A percentile compares a stretch with the other conserved stretches of the same genome.
Evolutionary conservation across 371 early-diverging fungal species (phyloP).

Genomic region (Entomophthora muscae): DNA sequence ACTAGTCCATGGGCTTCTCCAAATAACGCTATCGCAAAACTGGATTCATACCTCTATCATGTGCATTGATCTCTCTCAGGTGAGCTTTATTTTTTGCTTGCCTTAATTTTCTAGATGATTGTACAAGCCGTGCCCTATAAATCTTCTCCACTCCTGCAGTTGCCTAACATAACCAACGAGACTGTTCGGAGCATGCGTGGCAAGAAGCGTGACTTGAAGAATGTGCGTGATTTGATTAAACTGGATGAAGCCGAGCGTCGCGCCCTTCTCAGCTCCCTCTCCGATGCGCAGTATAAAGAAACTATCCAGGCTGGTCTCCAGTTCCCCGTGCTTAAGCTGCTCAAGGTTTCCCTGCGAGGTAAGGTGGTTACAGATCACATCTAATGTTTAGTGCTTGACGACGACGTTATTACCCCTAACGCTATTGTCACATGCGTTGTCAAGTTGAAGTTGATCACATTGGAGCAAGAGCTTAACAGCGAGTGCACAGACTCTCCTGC

Average conservation of each 20-base stretch:
- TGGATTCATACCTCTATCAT: constrained; percentile 43
- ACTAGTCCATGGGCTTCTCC: constrained; percentile 64
- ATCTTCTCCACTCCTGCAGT: constrained; percentile 60
- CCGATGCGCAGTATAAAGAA: constrained; percentile 40
- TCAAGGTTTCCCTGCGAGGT: not conserved
- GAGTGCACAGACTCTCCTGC: constrained; percentile 8
- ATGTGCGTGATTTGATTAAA: constrained; percentile 32
- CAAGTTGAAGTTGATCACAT: constrained; percentile 20
- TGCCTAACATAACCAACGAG: constrained; percentile 47
- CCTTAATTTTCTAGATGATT: constrained; percentile 30
- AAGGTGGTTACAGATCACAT: not conserved
- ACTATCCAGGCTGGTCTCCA: constrained; percentile 49
- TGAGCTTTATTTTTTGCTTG: constrained; percentile 10
- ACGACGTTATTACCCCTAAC: constrained; percentile 56
- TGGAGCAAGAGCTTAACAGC: constrained; percentile 15
- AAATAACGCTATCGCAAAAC: constrained; percentile 68
- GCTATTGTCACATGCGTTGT: constrained; percentile 61
- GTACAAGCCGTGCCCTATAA: constrained; percentile 61
- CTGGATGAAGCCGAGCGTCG: constrained; percentile 31
- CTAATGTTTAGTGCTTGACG: constrained; percentile 37
- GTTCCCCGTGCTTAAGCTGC: constrained; percentile 28
- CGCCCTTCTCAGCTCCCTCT: constrained; percentile 26
- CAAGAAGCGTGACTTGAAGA: constrained; percentile 20
- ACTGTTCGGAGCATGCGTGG: constrained; percentile 15
- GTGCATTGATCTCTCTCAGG: constrained; percentile 58